Conservation (phyloP, 2,329 filamentous ascomycete genomes). For the Juglanconis sp. region DNA sequence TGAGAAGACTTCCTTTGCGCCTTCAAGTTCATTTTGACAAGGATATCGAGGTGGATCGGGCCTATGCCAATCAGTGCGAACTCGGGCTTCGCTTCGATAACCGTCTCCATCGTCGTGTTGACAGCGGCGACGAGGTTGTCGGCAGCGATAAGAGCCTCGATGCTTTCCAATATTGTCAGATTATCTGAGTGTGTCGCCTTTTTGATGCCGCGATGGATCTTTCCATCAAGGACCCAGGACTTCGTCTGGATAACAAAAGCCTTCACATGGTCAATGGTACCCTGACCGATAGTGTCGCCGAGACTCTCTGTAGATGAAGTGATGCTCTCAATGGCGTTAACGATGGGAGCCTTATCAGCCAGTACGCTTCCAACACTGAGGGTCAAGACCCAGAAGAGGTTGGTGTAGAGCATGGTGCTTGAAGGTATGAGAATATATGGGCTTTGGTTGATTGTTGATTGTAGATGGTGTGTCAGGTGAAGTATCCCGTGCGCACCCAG, state of each 20-base stretch:
- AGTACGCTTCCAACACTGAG: not conserved
- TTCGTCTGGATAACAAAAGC: not conserved
- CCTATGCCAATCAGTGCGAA: not conserved
- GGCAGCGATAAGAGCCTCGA: not conserved
- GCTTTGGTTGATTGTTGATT: too few species aligned
- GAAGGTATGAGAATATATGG: too few species aligned
- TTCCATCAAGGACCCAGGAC: not conserved
- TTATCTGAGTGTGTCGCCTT: not conserved
- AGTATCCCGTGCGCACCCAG: too few species aligned
- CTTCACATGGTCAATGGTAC: not conserved
- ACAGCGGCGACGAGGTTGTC: not conserved
- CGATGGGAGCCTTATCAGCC: not conserved
- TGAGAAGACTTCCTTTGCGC: not conserved
- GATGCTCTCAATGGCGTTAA: not conserved
- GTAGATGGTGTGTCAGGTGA: too few species aligned
- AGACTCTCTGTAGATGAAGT: not conserved
- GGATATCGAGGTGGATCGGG: not conserved
- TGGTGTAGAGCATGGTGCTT: too few species aligned
- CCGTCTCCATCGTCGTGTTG: not conserved
- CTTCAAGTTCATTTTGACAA: not conserved
- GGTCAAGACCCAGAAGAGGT: too few species aligned
- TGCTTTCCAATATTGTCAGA: not conserved
- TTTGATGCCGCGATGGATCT: not conserved
- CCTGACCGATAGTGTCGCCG: not conserved
- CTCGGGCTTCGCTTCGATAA: not conserved